These are phyloP conservation scores for Corinectria fuckeliana DNA, from an alignment of 2,329 filamentous ascomycete species.

Conservation along the genomic window DNA sequence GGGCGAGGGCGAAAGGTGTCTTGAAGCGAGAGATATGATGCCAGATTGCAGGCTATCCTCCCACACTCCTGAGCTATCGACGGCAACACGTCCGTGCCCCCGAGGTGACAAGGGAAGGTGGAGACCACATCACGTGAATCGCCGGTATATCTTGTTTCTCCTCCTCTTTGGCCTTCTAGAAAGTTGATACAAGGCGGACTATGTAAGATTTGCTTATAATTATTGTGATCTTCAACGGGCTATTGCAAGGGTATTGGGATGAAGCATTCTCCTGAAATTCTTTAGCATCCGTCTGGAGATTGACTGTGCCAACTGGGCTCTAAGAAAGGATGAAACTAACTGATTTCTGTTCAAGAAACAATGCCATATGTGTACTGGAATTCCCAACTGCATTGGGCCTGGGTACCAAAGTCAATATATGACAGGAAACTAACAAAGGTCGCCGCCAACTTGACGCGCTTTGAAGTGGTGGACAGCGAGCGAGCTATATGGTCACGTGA, in stretches of 20 bases:
- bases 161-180: no score
- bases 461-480: neutral
- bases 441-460: neutral
- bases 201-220: neutral
- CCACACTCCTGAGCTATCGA: slow-evolving; percentile 41
- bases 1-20: slow-evolving; percentile 34
- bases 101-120: slow-evolving; percentile 33
- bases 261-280: no score
- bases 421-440: neutral
- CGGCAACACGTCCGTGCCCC: slow-evolving; percentile 37
- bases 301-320: neutral
- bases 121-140: slow-evolving; percentile 39
- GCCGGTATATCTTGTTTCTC: neutral
- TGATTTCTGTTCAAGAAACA: no score
- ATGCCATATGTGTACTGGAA: no score
- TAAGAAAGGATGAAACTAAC: neutral
- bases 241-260: no score
- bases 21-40: slow-evolving; percentile 47
- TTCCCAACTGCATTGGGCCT: no score
- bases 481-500: slow-evolving; percentile 25
- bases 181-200: neutral
- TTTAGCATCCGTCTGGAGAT: no score
- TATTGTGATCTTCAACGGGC: no score
- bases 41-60: slow-evolving; percentile 52
- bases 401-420: no score